Evolutionary conservation across 495 filamentous ascomycete species (phyloP), one percentile per base, ranked within the genome.

Genomic region (Penicillium egyptiacum): DNA sequence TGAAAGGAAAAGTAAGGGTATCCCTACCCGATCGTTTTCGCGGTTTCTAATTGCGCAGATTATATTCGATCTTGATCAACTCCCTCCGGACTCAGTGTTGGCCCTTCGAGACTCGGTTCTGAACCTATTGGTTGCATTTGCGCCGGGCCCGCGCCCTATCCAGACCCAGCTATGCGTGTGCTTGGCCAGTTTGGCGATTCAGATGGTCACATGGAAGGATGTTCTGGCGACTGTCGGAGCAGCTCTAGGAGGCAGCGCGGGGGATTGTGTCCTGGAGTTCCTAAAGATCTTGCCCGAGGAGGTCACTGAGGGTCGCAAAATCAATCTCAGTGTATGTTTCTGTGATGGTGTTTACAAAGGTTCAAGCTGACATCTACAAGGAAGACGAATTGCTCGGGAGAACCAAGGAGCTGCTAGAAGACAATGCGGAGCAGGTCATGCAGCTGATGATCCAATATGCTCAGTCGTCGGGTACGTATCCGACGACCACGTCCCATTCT

Each of bases 301-400:
- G 82, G 95, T 99, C 70, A 98, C 90, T 48, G 94, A 98, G 79
- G 94, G 95, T 74, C 90, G 94, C 74, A 98, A 96, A 79, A 96
- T 98, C 82, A 95, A 90, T 81, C 81, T 99, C 74, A 91, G 89
- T 80, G 92, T 96, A 92, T 78, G 91, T 92, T 78, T 74, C 30
- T 20, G 3, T 31, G 30, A 12, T 22, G 14, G 1, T 16, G 16
- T 46, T 1, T 10, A 54, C 16, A 26, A 26, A 45, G 5, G n/a
- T 23, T 19, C 16, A 16, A 28, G 17, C 53, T 60, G n/a, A 60
- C 44, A 25, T 14, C 3, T n/a, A 6, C 26, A 17, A 97, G 92
- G 94, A 99, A 86, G 92, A 98, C 67, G 93, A 98, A 67, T 83
- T 99, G 59, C 72, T 71, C 25, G 75, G 75, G 55, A 86, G 95